Base-by-base conservation (phyloP, 495 filamentous ascomycete genomes). In the Penicillium manginii region DNA sequence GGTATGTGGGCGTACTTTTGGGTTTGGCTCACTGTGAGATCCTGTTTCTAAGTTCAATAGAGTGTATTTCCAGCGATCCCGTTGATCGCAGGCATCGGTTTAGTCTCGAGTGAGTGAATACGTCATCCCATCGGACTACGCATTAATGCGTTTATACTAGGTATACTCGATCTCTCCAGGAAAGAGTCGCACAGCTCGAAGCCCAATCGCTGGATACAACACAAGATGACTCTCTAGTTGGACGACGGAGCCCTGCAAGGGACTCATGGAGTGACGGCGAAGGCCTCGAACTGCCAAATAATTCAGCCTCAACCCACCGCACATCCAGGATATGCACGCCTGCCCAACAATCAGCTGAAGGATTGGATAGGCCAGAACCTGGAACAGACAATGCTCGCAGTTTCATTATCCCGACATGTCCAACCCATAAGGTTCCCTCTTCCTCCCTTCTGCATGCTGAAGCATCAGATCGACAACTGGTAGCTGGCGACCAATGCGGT, bases 11-110 rank as follows among this genome's bases (percentile, higher is more conserved):
- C 15, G 40, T 18, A 17, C 40, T 17, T 43, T 43, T 43, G 40
- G 55, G 1, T 47, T 46, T 33, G 14, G 15, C 14, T 37, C 15
- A 37, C 14, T 10, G 9, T 29, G 26, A 29, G 26, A 29, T 29
- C 26, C 26, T 29, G 6, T 29, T n/a, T n/a, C 26, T 29, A 8
- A 29, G 26, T 40, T 4, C 40, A n/a, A 40, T 29, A 61, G 54
- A 61, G 54, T 65, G 61, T 31, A 14, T 56, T 15, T 49, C 52
- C 14, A 63, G 39, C 49, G 61, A 63, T 33, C 51, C 45, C 18
- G 39, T 49, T 8, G 17, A 33, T 23, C 60, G 55, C 39, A 62
- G 50, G 23, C 26, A 47, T 15, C 52, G 47, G 14, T 29, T 54
- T 29, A 51, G 56, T 49, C 12, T 29, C 3, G 55, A 62, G 60